Percentiles rank a stretch among this genome's conserved stretches.
These are phyloP conservation scores for Pulveroboletus ravenelii DNA, from an alignment of 768 basidiomycete genomes.

Conservation along the genomic window DNA sequence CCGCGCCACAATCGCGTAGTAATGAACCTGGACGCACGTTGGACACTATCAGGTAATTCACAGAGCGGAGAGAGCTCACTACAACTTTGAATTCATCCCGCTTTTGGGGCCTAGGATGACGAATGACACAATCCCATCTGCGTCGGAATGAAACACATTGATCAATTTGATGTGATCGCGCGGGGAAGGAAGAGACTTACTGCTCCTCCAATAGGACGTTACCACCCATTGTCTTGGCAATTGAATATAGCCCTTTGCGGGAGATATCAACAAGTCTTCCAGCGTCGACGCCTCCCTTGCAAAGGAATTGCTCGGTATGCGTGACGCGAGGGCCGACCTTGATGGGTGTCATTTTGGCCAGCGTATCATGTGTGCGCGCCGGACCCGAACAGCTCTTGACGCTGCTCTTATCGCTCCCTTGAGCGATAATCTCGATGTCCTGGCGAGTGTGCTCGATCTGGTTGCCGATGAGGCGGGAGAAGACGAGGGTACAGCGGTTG, in stretches of 20 bases:
- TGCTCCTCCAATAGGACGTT: constrained; percentile 36
- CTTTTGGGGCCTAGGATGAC: constrained; percentile 27
- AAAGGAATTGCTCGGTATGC: constrained; percentile 34
- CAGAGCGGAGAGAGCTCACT: constrained; percentile 17
- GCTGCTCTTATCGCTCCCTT: constrained; percentile 21
- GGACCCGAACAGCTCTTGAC: constrained; percentile 34
- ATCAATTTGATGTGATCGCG: constrained; percentile 16
- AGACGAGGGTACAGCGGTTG: constrained; percentile 18
- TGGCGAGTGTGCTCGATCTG: constrained; percentile 17
- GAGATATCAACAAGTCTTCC: constrained; percentile 31
- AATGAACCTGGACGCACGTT: constrained; percentile 28
- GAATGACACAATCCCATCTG: constrained; percentile 37
- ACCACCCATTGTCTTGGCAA: constrained; percentile 33
- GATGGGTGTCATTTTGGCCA: constrained; percentile 22
- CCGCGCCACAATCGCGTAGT: constrained; percentile 35
- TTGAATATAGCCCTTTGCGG: constrained; percentile 29
- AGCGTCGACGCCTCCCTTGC: constrained; percentile 35
- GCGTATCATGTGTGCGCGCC: constrained; percentile 24
- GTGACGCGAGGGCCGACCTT: constrained; percentile 31
- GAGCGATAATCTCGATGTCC: constrained; percentile 18
- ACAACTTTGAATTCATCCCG: constrained; percentile 32
- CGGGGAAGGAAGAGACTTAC: constrained; percentile 21
- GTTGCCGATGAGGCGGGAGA: constrained; percentile 22
- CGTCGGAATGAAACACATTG: constrained; percentile 9
- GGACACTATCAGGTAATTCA: constrained; percentile 8